Percentiles rank a stretch among this genome's conserved stretches.
phyloP scores from a whole-genome alignment of 2,329 filamentous ascomycete species.

The Cladobotryum mycophilum region DNA sequence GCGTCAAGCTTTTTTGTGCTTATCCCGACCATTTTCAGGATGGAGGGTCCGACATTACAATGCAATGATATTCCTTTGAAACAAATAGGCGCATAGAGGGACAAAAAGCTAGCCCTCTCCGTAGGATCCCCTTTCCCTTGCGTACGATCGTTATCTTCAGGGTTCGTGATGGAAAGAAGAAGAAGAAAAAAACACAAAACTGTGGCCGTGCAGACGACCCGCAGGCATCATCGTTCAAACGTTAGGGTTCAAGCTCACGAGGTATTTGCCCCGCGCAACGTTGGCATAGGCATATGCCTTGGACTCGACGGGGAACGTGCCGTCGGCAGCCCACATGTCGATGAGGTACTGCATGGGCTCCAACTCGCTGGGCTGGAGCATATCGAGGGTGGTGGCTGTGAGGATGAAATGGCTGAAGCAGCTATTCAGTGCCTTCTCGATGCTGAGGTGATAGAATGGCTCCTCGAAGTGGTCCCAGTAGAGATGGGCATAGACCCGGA shows the following conservation, averaged over 20 bases:
- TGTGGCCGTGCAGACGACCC: too few relatives aligned
- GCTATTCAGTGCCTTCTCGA: constrained; percentile 71
- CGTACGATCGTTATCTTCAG: too few relatives aligned
- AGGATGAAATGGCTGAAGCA: constrained; percentile 77
- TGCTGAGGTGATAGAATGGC: constrained; percentile 70
- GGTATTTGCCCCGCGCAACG: constrained; percentile 23
- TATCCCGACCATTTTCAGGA: too few relatives aligned
- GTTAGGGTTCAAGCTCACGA: constrained; percentile 7
- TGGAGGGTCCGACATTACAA: too few relatives aligned
- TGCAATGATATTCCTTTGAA: too few relatives aligned
- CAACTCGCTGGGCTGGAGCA: constrained; percentile 76
- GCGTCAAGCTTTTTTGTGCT: too few relatives aligned
- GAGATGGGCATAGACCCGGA: constrained; percentile 89
- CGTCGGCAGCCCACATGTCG: constrained; percentile 79
- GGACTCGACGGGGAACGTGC: constrained; percentile 67
- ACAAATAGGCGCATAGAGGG: too few relatives aligned
- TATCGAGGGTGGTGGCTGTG: constrained; percentile 66
- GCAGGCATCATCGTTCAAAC: background rate
- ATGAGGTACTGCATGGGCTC: constrained; percentile 89
- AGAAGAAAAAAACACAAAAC: too few relatives aligned
- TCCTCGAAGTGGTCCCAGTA: constrained; percentile 89
- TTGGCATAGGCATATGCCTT: constrained; percentile 55
- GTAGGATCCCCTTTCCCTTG: too few relatives aligned
- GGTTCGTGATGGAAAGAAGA: too few relatives aligned
- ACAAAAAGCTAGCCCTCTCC: too few relatives aligned